Percentiles rank a stretch among this genome's conserved stretches.
These are phyloP conservation scores for Cercospora canescens DNA, from an alignment of 2,329 filamentous ascomycete species.

Conservation along the genomic window DNA sequence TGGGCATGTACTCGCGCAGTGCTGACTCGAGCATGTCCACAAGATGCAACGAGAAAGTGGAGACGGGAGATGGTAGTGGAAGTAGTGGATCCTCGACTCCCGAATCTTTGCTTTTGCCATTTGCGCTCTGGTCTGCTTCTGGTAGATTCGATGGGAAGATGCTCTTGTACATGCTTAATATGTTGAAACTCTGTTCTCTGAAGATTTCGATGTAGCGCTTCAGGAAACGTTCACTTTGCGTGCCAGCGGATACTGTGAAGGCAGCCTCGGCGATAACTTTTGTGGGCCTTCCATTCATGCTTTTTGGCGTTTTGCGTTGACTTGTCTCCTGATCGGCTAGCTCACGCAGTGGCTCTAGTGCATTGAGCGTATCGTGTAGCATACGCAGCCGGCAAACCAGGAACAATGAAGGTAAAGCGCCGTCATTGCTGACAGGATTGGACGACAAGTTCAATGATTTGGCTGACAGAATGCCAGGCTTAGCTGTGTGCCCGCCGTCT, in stretches of 20 bases:
- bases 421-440: slow-evolving; percentile 48
- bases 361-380: slow-evolving; percentile 75
- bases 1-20: slow-evolving; percentile 73
- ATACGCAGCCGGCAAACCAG: slow-evolving; percentile 82
- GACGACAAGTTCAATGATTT: slow-evolving; percentile 30
- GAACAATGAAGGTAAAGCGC: slow-evolving; percentile 78
- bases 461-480: slow-evolving; percentile 31
- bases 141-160: slow-evolving; percentile 70
- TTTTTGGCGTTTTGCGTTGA: slow-evolving; percentile 38
- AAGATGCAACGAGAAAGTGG: slow-evolving; percentile 82
- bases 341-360: slow-evolving; percentile 80
- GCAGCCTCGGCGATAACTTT: slow-evolving; percentile 40
- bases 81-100: slow-evolving; percentile 39
- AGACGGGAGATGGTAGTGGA: slow-evolving; percentile 71
- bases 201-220: slow-evolving; percentile 98
- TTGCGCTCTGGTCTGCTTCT: slow-evolving; percentile 17
- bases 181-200: slow-evolving; percentile 93
- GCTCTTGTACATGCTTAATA: slow-evolving; percentile 90
- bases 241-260: slow-evolving; percentile 62
- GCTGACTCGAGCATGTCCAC: slow-evolving; percentile 79
- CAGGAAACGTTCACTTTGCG: slow-evolving; percentile 90
- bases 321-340: slow-evolving; percentile 82
- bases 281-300: slow-evolving; percentile 32
- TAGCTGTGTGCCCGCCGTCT: slow-evolving; percentile 11
- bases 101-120: not conserved